Conservation (phyloP, 73 alveolate genomes). For the Breviolum minutum region DNA sequence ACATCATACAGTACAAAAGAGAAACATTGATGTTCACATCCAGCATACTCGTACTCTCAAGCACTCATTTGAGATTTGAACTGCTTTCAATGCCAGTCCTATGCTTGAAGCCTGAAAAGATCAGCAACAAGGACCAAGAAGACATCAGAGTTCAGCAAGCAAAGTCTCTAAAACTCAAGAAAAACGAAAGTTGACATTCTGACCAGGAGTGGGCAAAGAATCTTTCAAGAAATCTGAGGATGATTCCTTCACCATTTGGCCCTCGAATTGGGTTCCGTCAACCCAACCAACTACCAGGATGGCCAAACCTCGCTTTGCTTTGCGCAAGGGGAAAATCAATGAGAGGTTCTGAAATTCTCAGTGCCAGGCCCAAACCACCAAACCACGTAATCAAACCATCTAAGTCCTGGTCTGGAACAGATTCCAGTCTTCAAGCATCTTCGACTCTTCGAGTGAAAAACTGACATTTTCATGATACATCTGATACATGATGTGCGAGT, state of each 20-base stretch:
- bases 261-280: slow-evolving; percentile 6
- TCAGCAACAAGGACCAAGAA: too few species aligned
- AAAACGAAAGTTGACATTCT: too few species aligned
- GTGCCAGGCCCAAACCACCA: slow-evolving; percentile 57
- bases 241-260: background rate
- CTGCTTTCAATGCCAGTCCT: slow-evolving; percentile 52
- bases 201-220: too few species aligned
- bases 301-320: slow-evolving; percentile 18
- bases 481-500: too few species aligned
- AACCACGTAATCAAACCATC: slow-evolving; percentile 90
- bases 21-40: background rate
- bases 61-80: background rate
- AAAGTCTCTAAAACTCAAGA: too few species aligned
- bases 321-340: background rate
- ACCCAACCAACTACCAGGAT: slow-evolving; percentile 74
- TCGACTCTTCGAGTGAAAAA: too few species aligned
- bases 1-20: background rate
- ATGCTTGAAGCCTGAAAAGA: slow-evolving; percentile 54
- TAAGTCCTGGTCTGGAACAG: slow-evolving; percentile 10
- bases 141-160: too few species aligned
- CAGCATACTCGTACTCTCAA: background rate
- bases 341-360: background rate
- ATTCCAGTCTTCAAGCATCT: too few species aligned
- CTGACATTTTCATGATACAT: too few species aligned
- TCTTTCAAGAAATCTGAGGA: background rate